phyloP scores from a whole-genome alignment of 768 basidiomycete genomes.

The Tricholoma flavovirens region DNA sequence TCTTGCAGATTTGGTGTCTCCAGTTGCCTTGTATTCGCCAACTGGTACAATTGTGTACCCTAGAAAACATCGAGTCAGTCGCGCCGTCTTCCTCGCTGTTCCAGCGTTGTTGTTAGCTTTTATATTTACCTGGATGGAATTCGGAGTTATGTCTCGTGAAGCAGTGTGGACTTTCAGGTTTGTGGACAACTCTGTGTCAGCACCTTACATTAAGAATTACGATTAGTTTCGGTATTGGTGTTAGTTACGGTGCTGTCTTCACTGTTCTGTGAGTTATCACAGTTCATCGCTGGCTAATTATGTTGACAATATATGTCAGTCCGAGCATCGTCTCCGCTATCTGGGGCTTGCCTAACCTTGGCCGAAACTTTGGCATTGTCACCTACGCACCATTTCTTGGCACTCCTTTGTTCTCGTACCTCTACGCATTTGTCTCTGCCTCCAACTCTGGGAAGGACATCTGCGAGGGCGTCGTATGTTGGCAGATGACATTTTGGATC shows the following conservation, averaged over 20 bases:
- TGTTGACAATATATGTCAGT: constrained; percentile 25
- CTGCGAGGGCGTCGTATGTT: constrained; percentile 59
- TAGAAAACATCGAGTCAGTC: constrained; percentile 52
- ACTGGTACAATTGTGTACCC: constrained; percentile 29
- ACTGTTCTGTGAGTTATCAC: constrained; percentile 54
- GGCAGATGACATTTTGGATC: constrained; percentile 60
- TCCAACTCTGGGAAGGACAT: constrained; percentile 38
- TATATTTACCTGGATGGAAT: constrained; percentile 52
- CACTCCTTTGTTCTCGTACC: constrained; percentile 70
- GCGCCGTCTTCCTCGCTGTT: constrained; percentile 52
- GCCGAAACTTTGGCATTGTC: constrained; percentile 71
- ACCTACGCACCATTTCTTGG: constrained; percentile 74
- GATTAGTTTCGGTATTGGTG: constrained; percentile 55
- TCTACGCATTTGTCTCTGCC: constrained; percentile 67
- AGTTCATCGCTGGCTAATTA: not conserved
- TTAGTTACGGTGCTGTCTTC: constrained; percentile 66
- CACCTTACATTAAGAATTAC: constrained; percentile 5
- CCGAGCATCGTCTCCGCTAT: constrained; percentile 66
- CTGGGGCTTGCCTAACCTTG: constrained; percentile 67
- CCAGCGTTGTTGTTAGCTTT: constrained; percentile 42
- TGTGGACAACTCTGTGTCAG: constrained; percentile 6
- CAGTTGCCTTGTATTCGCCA: constrained; percentile 42
- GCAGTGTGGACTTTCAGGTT: constrained; percentile 72
- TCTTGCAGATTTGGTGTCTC: constrained; percentile 69
- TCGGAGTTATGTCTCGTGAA: constrained; percentile 41